Percentiles rank a stretch among this genome's conserved stretches.
Conservation (phyloP, 352 stramenopile genomes). For the Plasmopara viticola region DNA sequence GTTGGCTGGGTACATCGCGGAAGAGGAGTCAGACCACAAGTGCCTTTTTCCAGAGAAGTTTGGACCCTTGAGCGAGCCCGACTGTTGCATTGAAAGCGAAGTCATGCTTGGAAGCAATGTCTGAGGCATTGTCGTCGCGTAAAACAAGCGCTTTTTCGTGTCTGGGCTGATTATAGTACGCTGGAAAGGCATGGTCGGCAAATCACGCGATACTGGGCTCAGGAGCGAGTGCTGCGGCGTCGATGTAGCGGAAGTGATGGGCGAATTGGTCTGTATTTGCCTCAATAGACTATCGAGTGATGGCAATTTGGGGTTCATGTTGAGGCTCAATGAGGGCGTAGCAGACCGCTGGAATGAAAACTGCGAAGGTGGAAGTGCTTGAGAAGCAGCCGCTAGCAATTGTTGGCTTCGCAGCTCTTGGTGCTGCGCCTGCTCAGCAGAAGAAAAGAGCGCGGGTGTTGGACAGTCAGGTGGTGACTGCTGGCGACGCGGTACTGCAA, state of each 20-base stretch:
- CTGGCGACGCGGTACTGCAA: constrained; percentile 22
- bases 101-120: constrained; percentile 6
- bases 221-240: constrained; percentile 15
- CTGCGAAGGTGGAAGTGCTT: constrained; percentile 5
- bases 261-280: constrained; percentile 46
- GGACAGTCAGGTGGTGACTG: constrained; percentile 27
- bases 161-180: constrained; percentile 48
- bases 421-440: constrained; percentile 20
- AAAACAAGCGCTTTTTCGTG: constrained; percentile 24
- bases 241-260: constrained; percentile 7
- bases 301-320: constrained; percentile 42
- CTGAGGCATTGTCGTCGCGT: constrained; percentile 5
- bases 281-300: constrained; percentile 62
- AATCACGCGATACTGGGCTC: constrained; percentile 26
- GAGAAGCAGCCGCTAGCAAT: background rate
- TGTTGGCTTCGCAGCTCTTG: constrained; percentile 22
- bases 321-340: constrained; percentile 14
- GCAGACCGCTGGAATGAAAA: constrained; percentile 4
- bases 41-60: constrained; percentile 26
- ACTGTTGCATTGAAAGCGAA: constrained; percentile 12
- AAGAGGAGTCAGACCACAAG: constrained; percentile 24
- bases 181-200: constrained; percentile 36
- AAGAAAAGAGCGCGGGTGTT: constrained; percentile 19
- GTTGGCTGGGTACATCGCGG: constrained; percentile 14
- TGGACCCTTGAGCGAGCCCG: constrained; percentile 18